phyloP scores from a whole-genome alignment of 768 basidiomycete genomes.

The Mycena leptocephala region DNA sequence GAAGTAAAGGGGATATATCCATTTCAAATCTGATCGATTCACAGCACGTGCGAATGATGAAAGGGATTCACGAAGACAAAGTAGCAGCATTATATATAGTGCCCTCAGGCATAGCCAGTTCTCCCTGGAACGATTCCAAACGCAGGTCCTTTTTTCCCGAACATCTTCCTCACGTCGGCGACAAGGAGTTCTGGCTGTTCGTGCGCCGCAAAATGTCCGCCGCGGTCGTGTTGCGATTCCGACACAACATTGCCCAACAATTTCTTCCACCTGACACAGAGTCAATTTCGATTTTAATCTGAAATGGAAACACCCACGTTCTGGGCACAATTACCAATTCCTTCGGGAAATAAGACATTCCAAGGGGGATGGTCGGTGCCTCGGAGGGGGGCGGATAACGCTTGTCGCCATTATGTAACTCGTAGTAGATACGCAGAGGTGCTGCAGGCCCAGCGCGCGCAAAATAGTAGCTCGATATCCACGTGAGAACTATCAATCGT shows the following conservation, averaged over 20 bases:
- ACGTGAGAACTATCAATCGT: constrained; percentile 66
- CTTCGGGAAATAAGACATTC: constrained; percentile 65
- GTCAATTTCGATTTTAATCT: constrained; percentile 45
- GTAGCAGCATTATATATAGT: background rate
- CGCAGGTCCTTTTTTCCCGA: constrained; percentile 51
- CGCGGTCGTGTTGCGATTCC: constrained; percentile 53
- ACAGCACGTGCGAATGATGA: background rate
- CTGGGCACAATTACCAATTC: constrained; percentile 51
- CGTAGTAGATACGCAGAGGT: constrained; percentile 72
- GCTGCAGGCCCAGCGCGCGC: constrained; percentile 73
- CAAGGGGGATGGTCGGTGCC: constrained; percentile 57
- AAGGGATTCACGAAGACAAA: background rate
- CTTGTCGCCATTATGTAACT: constrained; percentile 47
- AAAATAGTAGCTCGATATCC: constrained; percentile 75
- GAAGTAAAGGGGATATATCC: background rate
- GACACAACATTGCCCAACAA: constrained; percentile 51
- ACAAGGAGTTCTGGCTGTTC: constrained; percentile 51
- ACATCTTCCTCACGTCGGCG: constrained; percentile 62
- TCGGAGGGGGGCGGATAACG: background rate
- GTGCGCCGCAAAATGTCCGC: constrained; percentile 65
- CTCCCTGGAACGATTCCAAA: constrained; percentile 43
- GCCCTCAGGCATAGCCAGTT: constrained; percentile 45
- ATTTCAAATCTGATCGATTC: background rate
- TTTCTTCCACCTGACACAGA: constrained; percentile 19
- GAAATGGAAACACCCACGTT: constrained; percentile 34